Percentiles rank a stretch among this genome's conserved stretches.
Evolutionary conservation across 495 filamentous ascomycete species (phyloP).

Genomic region (Xylaria palmicola): DNA sequence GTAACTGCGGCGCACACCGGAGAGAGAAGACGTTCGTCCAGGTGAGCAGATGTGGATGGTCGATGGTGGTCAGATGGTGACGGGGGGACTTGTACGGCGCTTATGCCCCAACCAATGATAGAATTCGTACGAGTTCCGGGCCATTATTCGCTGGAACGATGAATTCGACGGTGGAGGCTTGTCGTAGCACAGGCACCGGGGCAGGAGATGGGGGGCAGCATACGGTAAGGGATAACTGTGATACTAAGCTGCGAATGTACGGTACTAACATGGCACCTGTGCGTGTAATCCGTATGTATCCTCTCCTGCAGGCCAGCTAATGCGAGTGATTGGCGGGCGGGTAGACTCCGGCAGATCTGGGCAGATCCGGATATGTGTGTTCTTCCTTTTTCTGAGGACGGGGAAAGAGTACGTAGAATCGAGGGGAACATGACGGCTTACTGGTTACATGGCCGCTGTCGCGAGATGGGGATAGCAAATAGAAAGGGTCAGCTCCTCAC

Average conservation of each 20-base stretch:
- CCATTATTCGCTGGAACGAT: not conserved
- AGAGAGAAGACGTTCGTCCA: constrained; percentile 1
- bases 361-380: not conserved
- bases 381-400: not conserved
- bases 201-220: too few species aligned
- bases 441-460: not conserved
- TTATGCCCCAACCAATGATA: constrained; percentile 4
- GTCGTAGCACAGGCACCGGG: too few species aligned
- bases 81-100: not conserved
- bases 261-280: not conserved
- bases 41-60: constrained; percentile 1
- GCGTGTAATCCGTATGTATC: not conserved
- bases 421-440: constrained; percentile 1
- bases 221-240: too few species aligned
- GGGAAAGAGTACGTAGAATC: not conserved
- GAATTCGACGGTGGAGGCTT: too few species aligned
- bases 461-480: not conserved
- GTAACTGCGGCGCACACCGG: not conserved
- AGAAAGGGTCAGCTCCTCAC: constrained; percentile 15
- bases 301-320: constrained; percentile 7
- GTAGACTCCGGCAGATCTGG: constrained; percentile 17
- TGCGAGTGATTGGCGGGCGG: constrained; percentile 18
- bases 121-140: not conserved
- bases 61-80: constrained; percentile 16
- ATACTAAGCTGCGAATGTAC: too few species aligned